phyloP scores from a whole-genome alignment of 371 early-diverging fungal species.

The Circinella minor region DNA sequence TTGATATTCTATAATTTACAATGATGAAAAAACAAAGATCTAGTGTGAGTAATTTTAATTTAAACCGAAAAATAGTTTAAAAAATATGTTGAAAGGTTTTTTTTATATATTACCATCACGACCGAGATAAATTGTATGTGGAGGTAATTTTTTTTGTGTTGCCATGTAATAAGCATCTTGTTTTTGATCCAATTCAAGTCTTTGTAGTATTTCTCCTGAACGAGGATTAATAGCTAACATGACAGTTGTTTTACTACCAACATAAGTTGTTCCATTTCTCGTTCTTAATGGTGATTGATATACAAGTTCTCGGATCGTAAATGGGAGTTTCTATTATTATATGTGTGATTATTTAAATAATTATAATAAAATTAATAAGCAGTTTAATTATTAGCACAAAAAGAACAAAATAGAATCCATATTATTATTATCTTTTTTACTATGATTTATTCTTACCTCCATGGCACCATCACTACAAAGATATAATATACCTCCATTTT shows the following conservation, averaged over 20 bases:
- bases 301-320: conserved; percentile 74
- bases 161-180: conserved; percentile 27
- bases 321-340: conserved; percentile 65
- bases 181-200: conserved; percentile 50
- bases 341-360: no score
- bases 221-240: conserved; percentile 75
- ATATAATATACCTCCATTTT: conserved; percentile 76
- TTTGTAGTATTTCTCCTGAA: conserved; percentile 65
- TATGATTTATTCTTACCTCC: no score
- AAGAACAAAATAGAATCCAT: no score
- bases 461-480: conserved; percentile 47
- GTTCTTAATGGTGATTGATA: conserved; percentile 63
- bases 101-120: conserved; percentile 37
- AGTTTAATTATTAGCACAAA: no score
- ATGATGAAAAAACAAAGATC: not conserved
- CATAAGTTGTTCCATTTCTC: conserved; percentile 65
- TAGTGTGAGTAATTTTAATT: no score
- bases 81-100: no score
- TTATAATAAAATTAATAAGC: no score
- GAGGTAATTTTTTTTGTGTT: conserved; percentile 25
- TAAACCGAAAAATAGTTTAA: no score
- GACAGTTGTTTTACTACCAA: conserved; percentile 68
- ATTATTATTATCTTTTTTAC: no score
- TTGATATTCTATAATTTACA: conserved; percentile 28
- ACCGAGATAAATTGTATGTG: conserved; percentile 45